Evolutionary conservation across 1,284 basidiomycete genomes (phyloP).

Genomic region (Singerocomus rubriflavus): DNA sequence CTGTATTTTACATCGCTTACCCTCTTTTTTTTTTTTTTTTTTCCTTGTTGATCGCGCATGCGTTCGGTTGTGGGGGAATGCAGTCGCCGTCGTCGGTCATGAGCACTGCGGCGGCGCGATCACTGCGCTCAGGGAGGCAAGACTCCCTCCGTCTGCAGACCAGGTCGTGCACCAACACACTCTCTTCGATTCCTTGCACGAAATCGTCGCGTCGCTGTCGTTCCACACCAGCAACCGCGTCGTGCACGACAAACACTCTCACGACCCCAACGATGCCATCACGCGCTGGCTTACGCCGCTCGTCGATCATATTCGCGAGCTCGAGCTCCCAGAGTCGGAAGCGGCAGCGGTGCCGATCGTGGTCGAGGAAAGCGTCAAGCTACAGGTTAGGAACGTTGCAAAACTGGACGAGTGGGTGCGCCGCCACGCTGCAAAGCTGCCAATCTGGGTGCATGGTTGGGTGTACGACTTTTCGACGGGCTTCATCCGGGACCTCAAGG

Average conservation of each 20-base stretch:
- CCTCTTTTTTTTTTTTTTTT: background rate
- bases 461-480: slow-evolving; percentile 77
- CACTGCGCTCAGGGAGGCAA: slow-evolving; percentile 15
- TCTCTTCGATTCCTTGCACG: slow-evolving; percentile 18
- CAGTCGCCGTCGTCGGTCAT: slow-evolving; percentile 29
- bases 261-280: slow-evolving; percentile 34
- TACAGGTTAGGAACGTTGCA: slow-evolving; percentile 66
- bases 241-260: slow-evolving; percentile 8
- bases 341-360: slow-evolving; percentile 36
- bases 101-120: slow-evolving; percentile 25
- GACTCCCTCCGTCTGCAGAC: background rate
- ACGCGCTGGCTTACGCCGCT: slow-evolving; percentile 74
- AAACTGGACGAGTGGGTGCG: slow-evolving; percentile 58
- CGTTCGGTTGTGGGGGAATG: no score
- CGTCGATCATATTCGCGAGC: slow-evolving; percentile 36
- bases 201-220: background rate
- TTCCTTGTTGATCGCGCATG: no score
- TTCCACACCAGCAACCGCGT: background rate
- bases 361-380: slow-evolving; percentile 75
- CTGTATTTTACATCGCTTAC: no score
- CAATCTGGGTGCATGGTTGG: slow-evolving; percentile 79
- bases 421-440: slow-evolving; percentile 31
- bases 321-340: slow-evolving; percentile 42
- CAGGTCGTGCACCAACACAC: slow-evolving; percentile 7
- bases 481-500: slow-evolving; percentile 61